Percentiles rank a stretch among this genome's conserved stretches.
Evolutionary conservation across 73 alveolate species (phyloP).

Genomic region (Urostyla sp.): DNA sequence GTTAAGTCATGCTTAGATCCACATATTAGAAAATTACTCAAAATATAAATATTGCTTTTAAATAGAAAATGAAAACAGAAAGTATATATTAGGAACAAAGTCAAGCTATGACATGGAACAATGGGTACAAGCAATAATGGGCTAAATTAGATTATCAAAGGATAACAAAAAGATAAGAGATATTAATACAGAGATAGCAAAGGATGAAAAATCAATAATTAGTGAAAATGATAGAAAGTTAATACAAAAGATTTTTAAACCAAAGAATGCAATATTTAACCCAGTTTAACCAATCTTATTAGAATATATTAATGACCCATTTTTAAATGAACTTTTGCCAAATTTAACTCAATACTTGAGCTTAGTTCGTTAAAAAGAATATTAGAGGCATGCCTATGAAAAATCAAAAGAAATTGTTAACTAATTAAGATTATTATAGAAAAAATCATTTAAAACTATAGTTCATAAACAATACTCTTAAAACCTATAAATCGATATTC

Average conservation of each 20-base stretch:
- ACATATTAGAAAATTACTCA: not conserved
- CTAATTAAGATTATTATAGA: not conserved
- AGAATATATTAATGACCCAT: conserved; percentile 51
- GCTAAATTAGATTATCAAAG: conserved; percentile 32
- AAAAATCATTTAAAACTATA: conserved; percentile 8
- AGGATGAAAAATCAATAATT: conserved; percentile 14
- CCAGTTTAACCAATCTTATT: conserved; percentile 44
- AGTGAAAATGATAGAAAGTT: conserved; percentile 5
- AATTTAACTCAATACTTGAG: conserved; percentile 26
- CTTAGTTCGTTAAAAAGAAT: conserved; percentile 17
- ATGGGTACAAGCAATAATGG: conserved; percentile 48
- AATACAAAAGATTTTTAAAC: conserved; percentile 42
- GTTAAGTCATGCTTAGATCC: conserved; percentile 30
- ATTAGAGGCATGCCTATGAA: conserved; percentile 32
- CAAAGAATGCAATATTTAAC: conserved; percentile 45
- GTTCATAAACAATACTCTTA: not conserved
- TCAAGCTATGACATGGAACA: conserved; percentile 43
- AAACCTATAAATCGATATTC: too few relatives aligned
- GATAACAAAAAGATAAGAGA: conserved; percentile 34
- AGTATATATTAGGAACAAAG: conserved; percentile 39
- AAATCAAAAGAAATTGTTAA: conserved; percentile 32
- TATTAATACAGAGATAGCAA: not conserved
- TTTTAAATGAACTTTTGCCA: conserved; percentile 38
- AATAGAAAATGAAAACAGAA: conserved; percentile 44
- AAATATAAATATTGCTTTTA: conserved; percentile 51